These are phyloP conservation scores for Aspergillus sclerotiicarbonarius DNA, from an alignment of 495 filamentous ascomycete species.

Conservation along the genomic window DNA sequence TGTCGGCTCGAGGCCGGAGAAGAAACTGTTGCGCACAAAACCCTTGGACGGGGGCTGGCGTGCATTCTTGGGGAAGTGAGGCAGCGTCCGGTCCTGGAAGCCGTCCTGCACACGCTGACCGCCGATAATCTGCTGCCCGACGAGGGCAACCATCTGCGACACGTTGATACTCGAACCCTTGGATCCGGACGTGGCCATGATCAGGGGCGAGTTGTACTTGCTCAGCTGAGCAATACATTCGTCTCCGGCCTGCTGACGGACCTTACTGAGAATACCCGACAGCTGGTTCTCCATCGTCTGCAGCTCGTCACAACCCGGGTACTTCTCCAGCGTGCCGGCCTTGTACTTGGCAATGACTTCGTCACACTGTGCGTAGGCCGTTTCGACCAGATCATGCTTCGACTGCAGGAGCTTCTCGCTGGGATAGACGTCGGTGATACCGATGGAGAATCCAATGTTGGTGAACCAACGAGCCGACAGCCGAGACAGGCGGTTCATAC, in stretches of 20 bases:
- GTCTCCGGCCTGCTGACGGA: slow-evolving; percentile 85
- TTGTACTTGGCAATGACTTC: slow-evolving; percentile 81
- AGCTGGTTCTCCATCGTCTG: slow-evolving; percentile 88
- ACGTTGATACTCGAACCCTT: slow-evolving; percentile 98
- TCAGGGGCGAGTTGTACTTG: slow-evolving; percentile 86
- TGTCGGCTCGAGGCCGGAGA: slow-evolving; percentile 80
- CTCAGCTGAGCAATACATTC: slow-evolving; percentile 88
- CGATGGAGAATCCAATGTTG: slow-evolving; percentile 93
- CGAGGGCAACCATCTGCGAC: slow-evolving; percentile 96
- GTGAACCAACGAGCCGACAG: slow-evolving; percentile 85
- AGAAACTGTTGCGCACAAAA: slow-evolving; percentile 97
- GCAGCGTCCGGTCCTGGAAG: slow-evolving; percentile 91
- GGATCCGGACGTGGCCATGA: slow-evolving; percentile 96
- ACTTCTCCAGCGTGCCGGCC: slow-evolving; percentile 72
- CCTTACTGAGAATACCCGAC: slow-evolving; percentile 85
- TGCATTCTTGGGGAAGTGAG: slow-evolving; percentile 92
- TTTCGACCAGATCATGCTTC: slow-evolving; percentile 73
- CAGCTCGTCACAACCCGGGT: slow-evolving; percentile 84
- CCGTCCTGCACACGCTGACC: slow-evolving; percentile 92
- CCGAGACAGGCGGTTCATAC: slow-evolving; percentile 93
- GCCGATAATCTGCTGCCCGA: slow-evolving; percentile 96
- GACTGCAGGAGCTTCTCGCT: slow-evolving; percentile 60
- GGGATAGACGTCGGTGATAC: slow-evolving; percentile 90
- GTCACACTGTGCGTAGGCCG: slow-evolving; percentile 79
- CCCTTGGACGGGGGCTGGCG: slow-evolving; percentile 91